Evolutionary conservation across 257 asterid genomes (phyloP).

Genomic region (Petunia secreta): DNA sequence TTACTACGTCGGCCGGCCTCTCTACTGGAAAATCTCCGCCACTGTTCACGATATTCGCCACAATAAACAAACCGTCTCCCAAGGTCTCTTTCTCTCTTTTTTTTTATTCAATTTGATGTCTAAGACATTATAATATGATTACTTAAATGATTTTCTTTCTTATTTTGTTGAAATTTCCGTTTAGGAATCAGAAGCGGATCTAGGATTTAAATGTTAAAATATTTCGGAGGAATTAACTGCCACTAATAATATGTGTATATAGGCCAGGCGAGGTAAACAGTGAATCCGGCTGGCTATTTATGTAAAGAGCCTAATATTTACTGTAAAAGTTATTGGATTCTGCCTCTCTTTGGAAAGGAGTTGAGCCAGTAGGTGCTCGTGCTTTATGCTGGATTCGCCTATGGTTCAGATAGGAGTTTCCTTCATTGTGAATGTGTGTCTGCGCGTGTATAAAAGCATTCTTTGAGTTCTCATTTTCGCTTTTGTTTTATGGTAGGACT

Average conservation of each 20-base stretch:
- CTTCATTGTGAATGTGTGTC: background rate
- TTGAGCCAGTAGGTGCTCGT: background rate
- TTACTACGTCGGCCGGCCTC: slow-evolving; percentile 79
- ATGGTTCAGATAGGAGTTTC: background rate
- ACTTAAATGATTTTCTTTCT: too few species aligned
- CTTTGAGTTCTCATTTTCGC: background rate
- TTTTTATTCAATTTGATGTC: background rate
- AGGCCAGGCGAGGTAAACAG: too few species aligned
- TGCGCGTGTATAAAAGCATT: too few species aligned
- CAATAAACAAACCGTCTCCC: slow-evolving; percentile 81
- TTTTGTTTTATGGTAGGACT: background rate
- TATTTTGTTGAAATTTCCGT: background rate
- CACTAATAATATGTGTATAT: too few species aligned
- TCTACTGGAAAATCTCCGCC: slow-evolving; percentile 91
- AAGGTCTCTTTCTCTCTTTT: slow-evolving; percentile 46
- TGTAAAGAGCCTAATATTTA: too few species aligned
- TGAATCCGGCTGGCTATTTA: too few species aligned
- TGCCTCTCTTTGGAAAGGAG: too few species aligned
- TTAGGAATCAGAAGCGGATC: background rate
- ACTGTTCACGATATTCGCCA: slow-evolving; percentile 83
- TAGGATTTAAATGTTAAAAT: background rate
- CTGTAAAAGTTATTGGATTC: too few species aligned
- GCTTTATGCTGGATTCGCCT: background rate
- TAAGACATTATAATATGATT: too few species aligned
- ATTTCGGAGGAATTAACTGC: too few species aligned